Evolutionary conservation across 129 eudicot species (phyloP).

Genomic region (Artemisia annua): DNA sequence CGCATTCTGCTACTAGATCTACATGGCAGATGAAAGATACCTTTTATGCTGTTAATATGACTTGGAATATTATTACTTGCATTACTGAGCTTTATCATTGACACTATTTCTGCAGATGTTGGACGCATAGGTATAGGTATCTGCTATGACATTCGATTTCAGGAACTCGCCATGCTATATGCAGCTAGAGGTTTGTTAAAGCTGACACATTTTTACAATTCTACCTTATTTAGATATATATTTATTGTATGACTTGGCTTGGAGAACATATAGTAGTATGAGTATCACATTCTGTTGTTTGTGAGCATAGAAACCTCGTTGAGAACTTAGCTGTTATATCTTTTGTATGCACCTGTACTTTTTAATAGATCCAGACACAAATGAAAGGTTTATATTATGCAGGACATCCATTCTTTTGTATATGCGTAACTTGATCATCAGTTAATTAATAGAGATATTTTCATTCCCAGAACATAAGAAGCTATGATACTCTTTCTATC

Average conservation of each 20-base stretch:
- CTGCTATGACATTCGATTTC: constrained; percentile 95
- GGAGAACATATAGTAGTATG: not conserved
- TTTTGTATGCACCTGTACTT: no score
- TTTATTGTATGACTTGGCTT: not conserved
- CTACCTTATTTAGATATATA: not conserved
- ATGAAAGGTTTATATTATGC: no score
- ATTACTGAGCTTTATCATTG: constrained; percentile 2
- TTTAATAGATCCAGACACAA: no score
- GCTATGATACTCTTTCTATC: no score
- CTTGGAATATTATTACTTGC: constrained; percentile 14
- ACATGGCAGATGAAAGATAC: not conserved
- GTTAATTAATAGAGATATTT: no score
- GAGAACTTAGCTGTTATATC: no score
- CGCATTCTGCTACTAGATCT: not conserved
- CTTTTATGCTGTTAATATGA: not conserved
- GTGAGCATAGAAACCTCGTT: no score
- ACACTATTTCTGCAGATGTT: constrained; percentile 65
- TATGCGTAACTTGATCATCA: not conserved
- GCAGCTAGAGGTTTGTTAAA: constrained; percentile 88
- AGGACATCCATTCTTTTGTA: no score
- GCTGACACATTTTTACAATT: not conserved
- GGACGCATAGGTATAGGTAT: constrained; percentile 99
- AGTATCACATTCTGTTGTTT: not conserved
- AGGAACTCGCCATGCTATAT: constrained; percentile 83
- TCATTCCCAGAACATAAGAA: no score